Evolutionary conservation across 2,329 filamentous ascomycete species (phyloP).

Genomic region (Canariomyces notabilis): DNA sequence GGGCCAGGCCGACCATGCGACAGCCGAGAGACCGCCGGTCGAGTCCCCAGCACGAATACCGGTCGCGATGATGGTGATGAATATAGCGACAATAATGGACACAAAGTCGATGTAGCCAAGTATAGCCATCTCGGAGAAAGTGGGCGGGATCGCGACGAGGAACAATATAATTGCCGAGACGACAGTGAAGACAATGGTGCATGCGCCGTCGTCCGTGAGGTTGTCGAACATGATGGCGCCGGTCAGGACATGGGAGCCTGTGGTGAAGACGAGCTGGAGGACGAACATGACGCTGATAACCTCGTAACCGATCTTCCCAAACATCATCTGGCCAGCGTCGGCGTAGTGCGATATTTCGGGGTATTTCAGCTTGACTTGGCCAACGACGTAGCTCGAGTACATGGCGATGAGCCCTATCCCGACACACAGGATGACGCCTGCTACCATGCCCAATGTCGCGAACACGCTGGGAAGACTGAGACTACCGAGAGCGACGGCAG

Average conservation of each 20-base stretch:
- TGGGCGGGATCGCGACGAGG: slow-evolving; percentile 42
- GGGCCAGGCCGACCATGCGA: slow-evolving; percentile 43
- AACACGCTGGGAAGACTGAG: slow-evolving; percentile 49
- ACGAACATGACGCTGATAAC: slow-evolving; percentile 57
- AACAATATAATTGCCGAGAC: slow-evolving; percentile 44
- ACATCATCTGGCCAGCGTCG: slow-evolving; percentile 60
- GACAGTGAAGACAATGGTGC: slow-evolving; percentile 42
- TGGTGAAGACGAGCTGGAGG: slow-evolving; percentile 63
- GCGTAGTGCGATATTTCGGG: slow-evolving; percentile 62
- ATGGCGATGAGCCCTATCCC: slow-evolving; percentile 36
- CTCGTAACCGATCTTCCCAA: slow-evolving; percentile 56
- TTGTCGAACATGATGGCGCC: slow-evolving; percentile 65
- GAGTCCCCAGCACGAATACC: slow-evolving; percentile 39
- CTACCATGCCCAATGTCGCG: slow-evolving; percentile 48
- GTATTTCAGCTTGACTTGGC: slow-evolving; percentile 43
- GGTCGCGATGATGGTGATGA: slow-evolving; percentile 62
- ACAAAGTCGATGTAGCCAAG: slow-evolving; percentile 52
- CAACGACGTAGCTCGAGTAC: slow-evolving; percentile 38
- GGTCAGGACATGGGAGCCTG: slow-evolving; percentile 66
- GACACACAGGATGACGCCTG: slow-evolving; percentile 34
- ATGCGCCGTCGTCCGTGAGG: slow-evolving; percentile 51
- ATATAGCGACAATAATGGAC: slow-evolving; percentile 59
- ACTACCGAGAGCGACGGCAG: slow-evolving; percentile 51
- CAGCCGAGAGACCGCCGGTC: slow-evolving; percentile 22
- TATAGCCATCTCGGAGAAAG: slow-evolving; percentile 45